Evolutionary conservation across 345 rosid species (phyloP), one percentile per base, ranked within the genome.

Genomic region (Carallia brachiata): DNA sequence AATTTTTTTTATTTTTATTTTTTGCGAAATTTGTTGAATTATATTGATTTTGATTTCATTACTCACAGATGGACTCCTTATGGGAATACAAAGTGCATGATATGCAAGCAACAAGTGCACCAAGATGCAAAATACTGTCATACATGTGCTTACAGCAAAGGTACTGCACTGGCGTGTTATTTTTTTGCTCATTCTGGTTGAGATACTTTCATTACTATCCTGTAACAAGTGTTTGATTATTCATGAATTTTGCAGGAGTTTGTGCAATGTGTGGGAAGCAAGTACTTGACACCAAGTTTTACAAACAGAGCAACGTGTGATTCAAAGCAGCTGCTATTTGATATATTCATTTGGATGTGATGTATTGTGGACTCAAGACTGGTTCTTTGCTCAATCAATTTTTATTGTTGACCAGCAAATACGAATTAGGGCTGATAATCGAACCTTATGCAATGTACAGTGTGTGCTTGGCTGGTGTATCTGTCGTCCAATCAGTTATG

Each of bases 261-360:
- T 90, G 98, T 65, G 98, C 96, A 0, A 90, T 95, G 99, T 95
- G 99, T 2, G 99, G 99, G 36, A 96, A 96, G 83, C 98, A 96
- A 85, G 99, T 96, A 27, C 86, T 96, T 6, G 97, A 96, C 86
- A 95, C 99, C 50, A 96, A 96, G 90, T 48, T 87, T 54, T 96
- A 96, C 82, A 95, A 89, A 83, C 99, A 95, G 72, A 95, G 99
- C 82, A 95, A 95, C 81, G 97, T 84, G 12, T 92, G 81, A 81
- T 36, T 34, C 16, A 15, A 48, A 62, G n/a, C 28, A 17, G 52
- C 19, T 30, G 56, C 17, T 39, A 50, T 34, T 37, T 71, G 56
- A 28, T 6, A 12, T 63, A 64, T 50, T 53, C 30, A 30, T 32
- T 66, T 61, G 8, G 70, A 61, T 62, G 31, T 65, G 8, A 69